Conservation (phyloP, 768 basidiomycete genomes). For the Pleurotus giganteus region DNA sequence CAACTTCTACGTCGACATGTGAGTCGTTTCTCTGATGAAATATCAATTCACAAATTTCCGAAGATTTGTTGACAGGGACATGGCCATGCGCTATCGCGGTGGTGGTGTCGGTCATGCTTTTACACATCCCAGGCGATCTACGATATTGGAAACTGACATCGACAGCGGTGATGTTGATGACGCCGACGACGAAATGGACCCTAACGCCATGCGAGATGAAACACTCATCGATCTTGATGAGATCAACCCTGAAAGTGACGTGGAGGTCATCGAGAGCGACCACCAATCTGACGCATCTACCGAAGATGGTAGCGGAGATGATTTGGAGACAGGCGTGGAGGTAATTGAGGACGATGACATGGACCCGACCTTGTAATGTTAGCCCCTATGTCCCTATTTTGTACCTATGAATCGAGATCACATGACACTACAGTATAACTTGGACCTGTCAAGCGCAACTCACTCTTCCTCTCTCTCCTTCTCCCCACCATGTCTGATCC, state of each 20-base stretch:
- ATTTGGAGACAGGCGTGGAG: background rate
- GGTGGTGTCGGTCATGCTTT: constrained; percentile 25
- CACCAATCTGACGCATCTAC: background rate
- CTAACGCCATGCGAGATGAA: background rate
- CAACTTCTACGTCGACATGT: constrained; percentile 36
- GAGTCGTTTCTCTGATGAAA: constrained; percentile 11
- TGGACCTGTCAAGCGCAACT: no score
- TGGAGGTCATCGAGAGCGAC: background rate
- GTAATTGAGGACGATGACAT: background rate
- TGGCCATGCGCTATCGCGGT: constrained; percentile 23
- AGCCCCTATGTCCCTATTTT: no score
- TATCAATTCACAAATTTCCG: background rate
- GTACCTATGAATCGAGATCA: background rate
- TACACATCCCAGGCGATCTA: background rate
- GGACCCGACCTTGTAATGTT: background rate
- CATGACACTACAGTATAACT: background rate
- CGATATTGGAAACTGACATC: constrained; percentile 22
- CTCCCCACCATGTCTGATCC: background rate
- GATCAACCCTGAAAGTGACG: background rate
- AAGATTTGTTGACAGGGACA: constrained; percentile 26
- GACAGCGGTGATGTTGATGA: background rate
- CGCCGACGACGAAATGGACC: background rate
- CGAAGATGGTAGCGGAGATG: background rate
- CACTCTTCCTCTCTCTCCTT: background rate
- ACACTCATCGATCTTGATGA: background rate